Base-by-base conservation (phyloP, 129 eudicot genomes). In the Escallonia herrerae region DNA sequence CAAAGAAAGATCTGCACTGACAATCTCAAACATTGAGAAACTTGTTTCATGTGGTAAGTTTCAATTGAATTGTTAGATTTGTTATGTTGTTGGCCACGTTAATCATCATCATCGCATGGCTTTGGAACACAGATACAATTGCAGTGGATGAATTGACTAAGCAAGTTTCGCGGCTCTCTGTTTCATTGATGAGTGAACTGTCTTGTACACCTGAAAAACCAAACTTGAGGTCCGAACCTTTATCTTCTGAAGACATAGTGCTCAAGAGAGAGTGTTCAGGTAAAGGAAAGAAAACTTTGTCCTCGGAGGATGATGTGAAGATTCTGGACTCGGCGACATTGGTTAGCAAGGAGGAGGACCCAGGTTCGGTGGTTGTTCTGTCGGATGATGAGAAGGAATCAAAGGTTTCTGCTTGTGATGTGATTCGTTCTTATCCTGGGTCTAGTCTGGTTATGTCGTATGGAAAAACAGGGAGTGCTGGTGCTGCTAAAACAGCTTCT, bases 361-460 rank as follows among this genome's bases (percentile, higher is more conserved):
- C 51, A 70, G 84, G 73, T 44, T 61, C 56, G 45, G 67, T 80
- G 63, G 70, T 89, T 68, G 49, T 94, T 76, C 82, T 85, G 73
- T 83, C 96, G 22, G 98, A 88, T 64, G 99, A 89, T 68, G 96
- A 93, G 83, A 66, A 47, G n/a, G 95, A 83, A 56, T 43, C 48
- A 57, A 75, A 65, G 33, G 60, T 62, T 72, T 55, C 70, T 43
- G 60, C 59, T 6, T 5, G 40, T 68, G 64, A 65, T 67, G 43
- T 58, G 7, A 47, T 44, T 84, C 56, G 60, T 38, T 65, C 76
- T 67, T 73, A 68, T 56, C 37, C 58, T 50, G 56, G 59, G 65
- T 70, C 71, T 70, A 77, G 44, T 76, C 59, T 47, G 61, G 45
- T 60, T 70, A 11, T 44, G 5, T 52, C 60, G 56, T 76, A 71